Evolutionary conservation across 208 protist species (phyloP), one percentile per base, ranked within the genome.

Genomic region (Leishmania tarentolae): DNA sequence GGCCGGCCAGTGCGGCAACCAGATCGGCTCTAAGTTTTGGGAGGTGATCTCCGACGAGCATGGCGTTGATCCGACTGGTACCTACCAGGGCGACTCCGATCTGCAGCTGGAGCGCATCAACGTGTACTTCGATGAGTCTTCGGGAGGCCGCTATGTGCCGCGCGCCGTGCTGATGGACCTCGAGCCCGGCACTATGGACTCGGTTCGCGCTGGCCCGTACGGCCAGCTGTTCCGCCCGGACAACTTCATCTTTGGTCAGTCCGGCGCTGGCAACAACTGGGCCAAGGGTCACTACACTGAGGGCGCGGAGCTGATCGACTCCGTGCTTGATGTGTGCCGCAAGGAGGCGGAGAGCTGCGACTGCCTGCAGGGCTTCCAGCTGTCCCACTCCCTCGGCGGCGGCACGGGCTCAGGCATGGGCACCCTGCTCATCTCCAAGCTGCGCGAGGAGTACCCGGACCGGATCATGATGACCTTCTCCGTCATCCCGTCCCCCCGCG

Each of bases 181-280:
- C 57, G 91, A 94, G 90, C 99, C 99, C 75, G 98, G 99, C 72
- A 99, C 98, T n/a, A 98, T 99, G 93, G 98, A 99, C 92, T 93
- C 95, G 35, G 93, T 99, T 31, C 95, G 97, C 79, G 96, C 95
- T 63, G 94, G 94, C 57, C 94, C 95, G 28, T 98, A 97, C 83
- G 98, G 98, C 80, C 89, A 99, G 89, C 89, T 95, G 68, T 95
- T 95, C 88, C 88, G 93, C 80, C 87, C 99, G 77, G 99, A 99
- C 89, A 99, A 99, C 95, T 99, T 99, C 87, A 94, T 99, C 66
- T 99, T 99, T 86, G 99, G 99, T 61, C 97, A 99, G 92, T 95
- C 94, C 76, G 98, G 99, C 98, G 91, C 93, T 46, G 99, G 98
- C 78, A 99, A 99, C 96, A 99, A 99, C 97, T 99, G 99, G 99